Conservation (phyloP, 768 basidiomycete genomes). For the Tricholoma saponaceum region DNA sequence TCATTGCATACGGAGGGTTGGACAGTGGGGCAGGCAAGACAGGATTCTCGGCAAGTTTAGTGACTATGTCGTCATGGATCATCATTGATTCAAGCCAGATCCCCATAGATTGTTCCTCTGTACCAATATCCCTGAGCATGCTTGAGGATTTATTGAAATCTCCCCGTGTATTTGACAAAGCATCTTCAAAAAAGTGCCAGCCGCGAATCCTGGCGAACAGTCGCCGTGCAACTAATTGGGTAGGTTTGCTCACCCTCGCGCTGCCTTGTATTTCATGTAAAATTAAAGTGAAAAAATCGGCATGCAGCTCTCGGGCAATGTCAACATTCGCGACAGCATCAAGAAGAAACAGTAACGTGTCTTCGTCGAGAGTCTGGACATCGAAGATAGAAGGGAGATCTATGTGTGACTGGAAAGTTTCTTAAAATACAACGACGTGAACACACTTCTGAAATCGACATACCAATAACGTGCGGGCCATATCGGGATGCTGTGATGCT, state of each 20-base stretch:
- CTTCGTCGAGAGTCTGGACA: conserved; percentile 45
- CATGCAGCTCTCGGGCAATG: conserved; percentile 51
- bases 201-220: conserved; percentile 48
- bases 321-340: conserved; percentile 65
- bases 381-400: conserved; percentile 55
- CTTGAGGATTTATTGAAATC: conserved; percentile 45
- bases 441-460: conserved; percentile 11
- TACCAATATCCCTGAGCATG: conserved; percentile 57
- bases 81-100: conserved; percentile 72
- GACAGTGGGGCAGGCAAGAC: conserved; percentile 26
- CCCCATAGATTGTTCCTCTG: conserved; percentile 65
- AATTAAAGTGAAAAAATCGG: conserved; percentile 37
- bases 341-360: conserved; percentile 51
- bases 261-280: conserved; percentile 35
- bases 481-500: conserved; percentile 62
- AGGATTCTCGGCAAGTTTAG: conserved; percentile 40
- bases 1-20: conserved; percentile 29
- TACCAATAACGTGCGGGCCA: conserved; percentile 45
- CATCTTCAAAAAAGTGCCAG: conserved; percentile 61
- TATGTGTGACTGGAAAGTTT: conserved; percentile 45
- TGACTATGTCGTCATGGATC: conserved; percentile 47
- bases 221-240: conserved; percentile 42
- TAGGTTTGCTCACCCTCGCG: conserved; percentile 33
- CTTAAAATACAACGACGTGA: not conserved
- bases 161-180: conserved; percentile 48